Percentiles rank a stretch among this genome's conserved stretches.
These are phyloP conservation scores for Talaromyces nanjingensis DNA, from an alignment of 495 filamentous ascomycete genomes.

Conservation along the genomic window DNA sequence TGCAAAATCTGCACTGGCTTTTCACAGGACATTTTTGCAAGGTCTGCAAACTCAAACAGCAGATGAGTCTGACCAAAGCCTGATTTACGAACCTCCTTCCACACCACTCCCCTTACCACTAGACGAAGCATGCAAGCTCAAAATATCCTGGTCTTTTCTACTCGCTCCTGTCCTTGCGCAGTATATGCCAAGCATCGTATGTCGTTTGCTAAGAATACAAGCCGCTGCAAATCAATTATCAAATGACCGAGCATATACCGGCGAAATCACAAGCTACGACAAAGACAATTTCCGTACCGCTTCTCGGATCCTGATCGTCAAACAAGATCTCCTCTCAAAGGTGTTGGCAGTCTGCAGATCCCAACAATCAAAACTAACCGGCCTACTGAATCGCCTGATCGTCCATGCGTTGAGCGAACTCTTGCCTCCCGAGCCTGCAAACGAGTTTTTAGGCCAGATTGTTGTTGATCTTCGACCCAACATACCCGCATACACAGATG, in stretches of 20 bases:
- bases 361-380: conserved; percentile 13
- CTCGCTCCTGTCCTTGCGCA: conserved; percentile 9
- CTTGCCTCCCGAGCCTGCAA: neutral
- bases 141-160: conserved; percentile 12
- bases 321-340: neutral
- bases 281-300: conserved; percentile 8
- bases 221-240: neutral
- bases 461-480: conserved; percentile 13
- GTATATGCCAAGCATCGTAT: conserved; percentile 8
- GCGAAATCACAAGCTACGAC: conserved; percentile 9
- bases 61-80: neutral
- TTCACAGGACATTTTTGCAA: conserved; percentile 15
- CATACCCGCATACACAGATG: conserved; percentile 9
- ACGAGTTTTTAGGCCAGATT: conserved; percentile 12
- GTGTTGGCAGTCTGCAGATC: conserved; percentile 10
- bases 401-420: conserved; percentile 11
- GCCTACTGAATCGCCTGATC: conserved; percentile 13
- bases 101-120: conserved; percentile 10
- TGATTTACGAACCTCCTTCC: conserved; percentile 2
- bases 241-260: conserved; percentile 1
- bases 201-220: neutral
- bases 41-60: neutral
- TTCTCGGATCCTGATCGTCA: conserved; percentile 9
- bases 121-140: conserved; percentile 12
- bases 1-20: conserved; percentile 13